phyloP scores from a whole-genome alignment of 2,329 filamentous ascomycete genomes.

The Epichloe baconii region DNA sequence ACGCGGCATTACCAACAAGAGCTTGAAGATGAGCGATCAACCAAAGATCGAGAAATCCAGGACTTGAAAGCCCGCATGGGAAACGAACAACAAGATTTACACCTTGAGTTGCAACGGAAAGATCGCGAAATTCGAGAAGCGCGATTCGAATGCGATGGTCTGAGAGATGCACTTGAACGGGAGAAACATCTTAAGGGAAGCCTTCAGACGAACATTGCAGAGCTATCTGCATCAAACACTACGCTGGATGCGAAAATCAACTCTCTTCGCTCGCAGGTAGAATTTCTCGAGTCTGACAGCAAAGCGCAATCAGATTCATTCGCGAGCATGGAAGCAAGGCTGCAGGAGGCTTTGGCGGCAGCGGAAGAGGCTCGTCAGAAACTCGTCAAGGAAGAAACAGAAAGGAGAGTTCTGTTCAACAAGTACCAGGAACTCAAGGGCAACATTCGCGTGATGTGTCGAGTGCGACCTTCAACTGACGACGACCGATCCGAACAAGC shows the following conservation, averaged over 20 bases:
- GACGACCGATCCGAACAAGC: conserved; percentile 51
- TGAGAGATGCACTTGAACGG: conserved; percentile 40
- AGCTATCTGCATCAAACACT: conserved; percentile 46
- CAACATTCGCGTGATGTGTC: conserved; percentile 96
- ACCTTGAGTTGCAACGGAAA: conserved; percentile 33
- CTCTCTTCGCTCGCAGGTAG: conserved; percentile 67
- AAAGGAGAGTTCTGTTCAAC: conserved; percentile 86
- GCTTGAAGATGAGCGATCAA: conserved; percentile 49
- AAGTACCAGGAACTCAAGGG: conserved; percentile 96
- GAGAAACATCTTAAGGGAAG: conserved; percentile 50
- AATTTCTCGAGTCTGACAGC: conserved; percentile 80
- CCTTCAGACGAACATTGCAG: conserved; percentile 39
- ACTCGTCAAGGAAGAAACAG: conserved; percentile 78
- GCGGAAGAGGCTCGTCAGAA: conserved; percentile 66
- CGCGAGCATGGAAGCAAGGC: conserved; percentile 63
- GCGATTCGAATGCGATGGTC: conserved; percentile 28
- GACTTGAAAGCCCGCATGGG: conserved; percentile 44
- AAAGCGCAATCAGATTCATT: conserved; percentile 82
- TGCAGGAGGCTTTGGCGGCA: conserved; percentile 61
- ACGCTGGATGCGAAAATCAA: conserved; percentile 63
- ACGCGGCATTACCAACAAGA: conserved; percentile 50
- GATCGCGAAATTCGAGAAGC: conserved; percentile 41
- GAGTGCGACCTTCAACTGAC: conserved; percentile 65
- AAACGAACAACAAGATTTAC: conserved; percentile 39
- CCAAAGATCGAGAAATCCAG: conserved; percentile 48